Evolutionary conservation across 495 filamentous ascomycete species (phyloP).

Genomic region (Glarea lozoyensis): DNA sequence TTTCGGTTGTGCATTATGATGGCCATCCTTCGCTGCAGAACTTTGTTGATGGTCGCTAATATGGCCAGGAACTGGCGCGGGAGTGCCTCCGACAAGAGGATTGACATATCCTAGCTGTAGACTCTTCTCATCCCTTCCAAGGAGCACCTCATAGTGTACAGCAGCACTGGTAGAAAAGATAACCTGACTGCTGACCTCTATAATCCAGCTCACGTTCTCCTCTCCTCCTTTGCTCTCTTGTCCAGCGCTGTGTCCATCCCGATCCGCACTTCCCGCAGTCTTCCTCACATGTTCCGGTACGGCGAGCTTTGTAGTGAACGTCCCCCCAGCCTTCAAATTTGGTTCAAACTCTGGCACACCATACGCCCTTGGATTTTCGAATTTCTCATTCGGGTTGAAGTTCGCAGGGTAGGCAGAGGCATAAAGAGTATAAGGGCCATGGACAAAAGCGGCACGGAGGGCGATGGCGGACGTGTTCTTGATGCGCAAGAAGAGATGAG

Average conservation of each 20-base stretch:
- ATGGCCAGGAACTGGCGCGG: slow-evolving; percentile 49
- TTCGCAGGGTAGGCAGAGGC: slow-evolving; percentile 71
- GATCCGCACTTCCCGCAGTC: slow-evolving; percentile 30
- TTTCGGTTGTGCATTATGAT: slow-evolving; percentile 44
- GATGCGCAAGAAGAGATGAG: slow-evolving; percentile 70
- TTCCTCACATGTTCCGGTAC: slow-evolving; percentile 65
- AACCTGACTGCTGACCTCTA: slow-evolving; percentile 86
- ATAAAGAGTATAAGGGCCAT: slow-evolving; percentile 88
- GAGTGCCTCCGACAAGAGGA: slow-evolving; percentile 9
- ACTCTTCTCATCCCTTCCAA: slow-evolving; percentile 78
- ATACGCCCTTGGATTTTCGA: slow-evolving; percentile 48
- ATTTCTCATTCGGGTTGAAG: slow-evolving; percentile 71
- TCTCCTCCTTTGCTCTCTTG: slow-evolving; percentile 20
- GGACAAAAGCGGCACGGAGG: slow-evolving; percentile 87
- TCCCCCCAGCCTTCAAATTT: slow-evolving; percentile 86
- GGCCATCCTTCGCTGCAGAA: slow-evolving; percentile 35
- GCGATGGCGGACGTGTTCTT: slow-evolving; percentile 88
- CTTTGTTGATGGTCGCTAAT: slow-evolving; percentile 61
- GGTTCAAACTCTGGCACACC: slow-evolving; percentile 86
- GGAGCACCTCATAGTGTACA: slow-evolving; percentile 82
- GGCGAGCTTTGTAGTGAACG: slow-evolving; percentile 66
- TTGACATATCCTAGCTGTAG: slow-evolving; percentile 52
- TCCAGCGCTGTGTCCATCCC: slow-evolving; percentile 7
- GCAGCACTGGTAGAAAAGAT: slow-evolving; percentile 82
- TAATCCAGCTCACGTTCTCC: slow-evolving; percentile 60